phyloP scores from a whole-genome alignment of 768 basidiomycete genomes.

The Dictyophora rubrovolvata region DNA sequence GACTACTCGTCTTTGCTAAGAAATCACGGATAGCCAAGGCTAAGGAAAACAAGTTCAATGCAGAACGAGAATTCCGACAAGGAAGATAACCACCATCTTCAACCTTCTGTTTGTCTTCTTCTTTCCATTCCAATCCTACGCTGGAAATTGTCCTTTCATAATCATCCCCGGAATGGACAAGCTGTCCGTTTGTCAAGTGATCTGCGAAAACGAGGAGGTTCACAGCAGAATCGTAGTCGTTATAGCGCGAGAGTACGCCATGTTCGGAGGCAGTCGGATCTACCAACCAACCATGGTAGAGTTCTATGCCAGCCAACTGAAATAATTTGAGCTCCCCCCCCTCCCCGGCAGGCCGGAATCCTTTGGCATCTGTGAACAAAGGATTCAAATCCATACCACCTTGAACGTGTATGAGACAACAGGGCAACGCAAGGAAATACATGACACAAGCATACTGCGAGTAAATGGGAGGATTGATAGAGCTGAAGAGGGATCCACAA shows the following conservation, averaged over 20 bases:
- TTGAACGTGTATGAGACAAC: slow-evolving; percentile 19
- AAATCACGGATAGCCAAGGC: slow-evolving; percentile 61
- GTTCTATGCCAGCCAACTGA: slow-evolving; percentile 64
- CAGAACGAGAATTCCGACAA: neutral
- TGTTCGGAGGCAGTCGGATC: slow-evolving; percentile 58
- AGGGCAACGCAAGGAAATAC: neutral
- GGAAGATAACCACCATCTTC: slow-evolving; percentile 48
- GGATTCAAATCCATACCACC: slow-evolving; percentile 90
- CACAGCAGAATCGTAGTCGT: slow-evolving; percentile 68
- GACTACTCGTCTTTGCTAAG: slow-evolving; percentile 62
- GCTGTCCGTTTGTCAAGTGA: slow-evolving; percentile 51
- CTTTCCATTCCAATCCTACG: slow-evolving; percentile 29
- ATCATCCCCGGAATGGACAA: slow-evolving; percentile 36
- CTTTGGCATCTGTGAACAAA: slow-evolving; percentile 56
- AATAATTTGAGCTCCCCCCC: slow-evolving; percentile 81
- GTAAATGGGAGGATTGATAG: slow-evolving; percentile 69
- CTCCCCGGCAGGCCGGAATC: slow-evolving; percentile 54
- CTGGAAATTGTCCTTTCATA: slow-evolving; percentile 12
- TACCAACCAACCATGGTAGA: slow-evolving; percentile 87
- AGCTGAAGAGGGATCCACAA: slow-evolving; percentile 59
- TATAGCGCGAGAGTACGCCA: slow-evolving; percentile 35
- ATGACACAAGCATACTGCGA: slow-evolving; percentile 44
- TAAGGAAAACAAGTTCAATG: slow-evolving; percentile 20
- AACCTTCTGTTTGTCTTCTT: slow-evolving; percentile 52
- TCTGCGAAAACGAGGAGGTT: slow-evolving; percentile 73